phyloP scores from a whole-genome alignment of 495 filamentous ascomycete genomes.

The Podospora pseudoanserina region DNA sequence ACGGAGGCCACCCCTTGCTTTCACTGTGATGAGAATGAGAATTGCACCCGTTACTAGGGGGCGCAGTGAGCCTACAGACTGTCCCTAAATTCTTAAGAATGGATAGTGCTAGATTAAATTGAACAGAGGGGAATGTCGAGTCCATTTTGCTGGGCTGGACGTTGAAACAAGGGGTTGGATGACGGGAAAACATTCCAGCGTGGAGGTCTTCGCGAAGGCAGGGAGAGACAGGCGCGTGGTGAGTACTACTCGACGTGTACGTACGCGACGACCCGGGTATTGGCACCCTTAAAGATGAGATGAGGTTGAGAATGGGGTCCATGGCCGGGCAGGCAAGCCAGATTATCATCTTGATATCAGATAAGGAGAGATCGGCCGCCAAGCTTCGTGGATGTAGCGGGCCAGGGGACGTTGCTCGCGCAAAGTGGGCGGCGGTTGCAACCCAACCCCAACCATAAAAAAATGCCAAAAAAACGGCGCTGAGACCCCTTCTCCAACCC shows the following conservation, averaged over 20 bases:
- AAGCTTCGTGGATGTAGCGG: background rate
- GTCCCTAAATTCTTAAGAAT: slow-evolving; percentile 1
- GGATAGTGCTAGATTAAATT: background rate
- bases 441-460: background rate
- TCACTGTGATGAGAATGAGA: background rate
- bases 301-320: no score
- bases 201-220: slow-evolving; percentile 3
- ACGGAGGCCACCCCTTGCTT: slow-evolving; percentile 2
- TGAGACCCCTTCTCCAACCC: background rate
- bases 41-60: slow-evolving; percentile 1
- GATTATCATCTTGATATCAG: background rate
- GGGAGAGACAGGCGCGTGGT: slow-evolving; percentile 3
- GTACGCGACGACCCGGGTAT: background rate
- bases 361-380: background rate
- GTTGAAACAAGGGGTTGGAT: slow-evolving; percentile 22
- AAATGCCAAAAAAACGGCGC: background rate
- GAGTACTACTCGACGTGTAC: slow-evolving; percentile 6
- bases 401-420: background rate
- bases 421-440: background rate
- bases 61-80: slow-evolving; percentile 7
- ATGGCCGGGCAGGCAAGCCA: no score
- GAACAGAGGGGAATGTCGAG: slow-evolving; percentile 13
- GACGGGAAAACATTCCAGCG: slow-evolving; percentile 25
- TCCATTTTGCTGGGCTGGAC: slow-evolving; percentile 12
- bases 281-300: no score